These are phyloP conservation scores for Gnomoniopsis sp. DNA, from an alignment of 2,329 filamentous ascomycete species.

Conservation along the genomic window DNA sequence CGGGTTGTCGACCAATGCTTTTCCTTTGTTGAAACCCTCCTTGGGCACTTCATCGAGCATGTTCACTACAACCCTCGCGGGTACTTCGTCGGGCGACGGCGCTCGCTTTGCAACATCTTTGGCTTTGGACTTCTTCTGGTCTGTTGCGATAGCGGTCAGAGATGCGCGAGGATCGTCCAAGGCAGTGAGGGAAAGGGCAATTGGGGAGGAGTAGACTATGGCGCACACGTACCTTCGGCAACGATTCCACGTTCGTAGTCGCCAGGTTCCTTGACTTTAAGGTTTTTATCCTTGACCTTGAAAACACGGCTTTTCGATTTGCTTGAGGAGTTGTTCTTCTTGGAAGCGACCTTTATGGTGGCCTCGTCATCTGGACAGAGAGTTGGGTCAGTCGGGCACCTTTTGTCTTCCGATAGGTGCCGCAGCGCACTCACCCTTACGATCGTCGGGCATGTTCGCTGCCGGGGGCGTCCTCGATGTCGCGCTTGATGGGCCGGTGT, in stretches of 20 bases:
- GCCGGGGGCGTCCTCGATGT: conserved; percentile 1
- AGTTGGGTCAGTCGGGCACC: conserved; percentile 1
- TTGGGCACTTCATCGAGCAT: conserved; percentile 72
- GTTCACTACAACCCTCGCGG: conserved; percentile 39
- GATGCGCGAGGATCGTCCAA: background rate
- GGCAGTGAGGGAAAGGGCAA: background rate
- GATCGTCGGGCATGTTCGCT: conserved; percentile 17
- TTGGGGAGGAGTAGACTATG: conserved; percentile 3
- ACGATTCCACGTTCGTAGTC: conserved; percentile 70
- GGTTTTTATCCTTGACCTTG: conserved; percentile 60
- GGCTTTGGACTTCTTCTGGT: conserved; percentile 52
- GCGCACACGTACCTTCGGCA: conserved; percentile 50
- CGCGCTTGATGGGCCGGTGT: background rate
- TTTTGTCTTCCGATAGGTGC: background rate
- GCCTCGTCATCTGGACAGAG: conserved; percentile 46
- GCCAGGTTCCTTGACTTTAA: conserved; percentile 63
- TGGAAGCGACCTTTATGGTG: conserved; percentile 61
- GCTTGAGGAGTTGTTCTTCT: conserved; percentile 36
- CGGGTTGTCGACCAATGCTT: conserved; percentile 74
- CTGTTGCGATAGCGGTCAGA: conserved; percentile 24
- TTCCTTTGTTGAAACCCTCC: conserved; percentile 76
- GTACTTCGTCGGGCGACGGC: conserved; percentile 41
- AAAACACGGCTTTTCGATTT: conserved; percentile 46
- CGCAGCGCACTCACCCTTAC: conserved; percentile 13
- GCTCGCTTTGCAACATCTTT: conserved; percentile 39